These are phyloP conservation scores for Clitopilus passeckerianus DNA, from an alignment of 768 basidiomycete genomes.

Conservation along the genomic window DNA sequence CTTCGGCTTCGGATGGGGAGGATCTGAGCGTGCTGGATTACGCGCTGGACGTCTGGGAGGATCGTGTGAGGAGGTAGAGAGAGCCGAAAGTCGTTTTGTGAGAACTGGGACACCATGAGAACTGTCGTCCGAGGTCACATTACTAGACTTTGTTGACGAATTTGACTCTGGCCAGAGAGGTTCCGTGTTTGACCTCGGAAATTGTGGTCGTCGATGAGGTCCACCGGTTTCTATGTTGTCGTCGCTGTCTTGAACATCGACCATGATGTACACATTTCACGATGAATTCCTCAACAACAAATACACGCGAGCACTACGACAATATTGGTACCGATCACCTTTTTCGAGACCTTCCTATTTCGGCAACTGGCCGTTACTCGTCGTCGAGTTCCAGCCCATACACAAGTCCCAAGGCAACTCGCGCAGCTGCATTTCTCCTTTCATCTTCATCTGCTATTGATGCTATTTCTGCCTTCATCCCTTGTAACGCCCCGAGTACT, in stretches of 20 bases:
- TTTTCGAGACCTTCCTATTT: background rate
- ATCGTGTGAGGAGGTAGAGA: background rate
- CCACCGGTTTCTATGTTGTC: background rate
- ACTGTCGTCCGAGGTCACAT: background rate
- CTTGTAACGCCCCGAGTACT: slow-evolving; percentile 57
- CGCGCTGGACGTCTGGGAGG: slow-evolving; percentile 18
- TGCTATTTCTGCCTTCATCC: slow-evolving; percentile 72
- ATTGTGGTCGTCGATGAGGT: slow-evolving; percentile 6
- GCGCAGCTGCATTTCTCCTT: slow-evolving; percentile 63
- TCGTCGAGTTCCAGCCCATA: slow-evolving; percentile 58
- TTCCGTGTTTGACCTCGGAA: slow-evolving; percentile 13
- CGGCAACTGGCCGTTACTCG: slow-evolving; percentile 1
- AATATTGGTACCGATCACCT: background rate
- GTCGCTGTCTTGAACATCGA: background rate
- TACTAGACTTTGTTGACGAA: slow-evolving; percentile 7
- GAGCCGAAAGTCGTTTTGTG: slow-evolving; percentile 28
- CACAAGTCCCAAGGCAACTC: slow-evolving; percentile 67
- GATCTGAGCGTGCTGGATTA: slow-evolving; percentile 22
- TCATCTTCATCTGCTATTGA: slow-evolving; percentile 60
- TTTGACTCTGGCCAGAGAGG: slow-evolving; percentile 13
- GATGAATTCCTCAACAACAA: background rate
- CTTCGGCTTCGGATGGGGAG: slow-evolving; percentile 6
- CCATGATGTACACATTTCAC: background rate
- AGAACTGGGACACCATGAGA: slow-evolving; percentile 11
- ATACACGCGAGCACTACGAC: background rate